phyloP scores from a whole-genome alignment of 495 filamentous ascomycete species.

The Podospora australis region DNA sequence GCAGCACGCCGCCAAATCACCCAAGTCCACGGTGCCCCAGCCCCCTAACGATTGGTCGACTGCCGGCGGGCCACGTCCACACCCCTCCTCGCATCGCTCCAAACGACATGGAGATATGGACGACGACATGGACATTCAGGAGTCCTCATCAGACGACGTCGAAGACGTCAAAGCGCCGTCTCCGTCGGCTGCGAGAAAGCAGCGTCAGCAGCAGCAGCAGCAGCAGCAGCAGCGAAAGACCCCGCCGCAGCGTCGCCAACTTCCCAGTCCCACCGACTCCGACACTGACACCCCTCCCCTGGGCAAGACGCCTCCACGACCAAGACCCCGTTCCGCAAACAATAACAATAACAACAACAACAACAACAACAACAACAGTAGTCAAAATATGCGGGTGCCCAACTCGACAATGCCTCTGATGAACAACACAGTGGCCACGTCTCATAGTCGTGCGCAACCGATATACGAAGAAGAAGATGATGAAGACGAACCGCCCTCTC shows the following conservation, averaged over 20 bases:
- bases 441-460: constrained; percentile 23
- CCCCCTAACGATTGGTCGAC: constrained; percentile 37
- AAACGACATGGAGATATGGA: constrained; percentile 30
- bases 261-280: constrained; percentile 5
- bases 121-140: constrained; percentile 14
- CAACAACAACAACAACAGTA: no score
- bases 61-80: constrained; percentile 25
- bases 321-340: constrained; percentile 4
- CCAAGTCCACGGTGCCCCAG: constrained; percentile 21
- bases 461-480: constrained; percentile 19
- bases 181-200: no score
- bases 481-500: constrained; percentile 19
- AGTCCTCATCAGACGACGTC: constrained; percentile 15
- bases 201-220: no score
- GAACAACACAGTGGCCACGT: constrained; percentile 16
- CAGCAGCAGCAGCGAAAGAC: constrained; percentile 16
- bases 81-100: constrained; percentile 37
- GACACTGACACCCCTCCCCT: constrained; percentile 12
- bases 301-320: constrained; percentile 5
- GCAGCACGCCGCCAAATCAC: constrained; percentile 26
- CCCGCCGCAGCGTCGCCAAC: constrained; percentile 6
- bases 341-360: no score
- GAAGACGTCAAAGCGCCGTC: constrained; percentile 21
- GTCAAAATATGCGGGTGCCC: constrained; percentile 26
- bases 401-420: constrained; percentile 21